phyloP scores from a whole-genome alignment of 495 filamentous ascomycete species.

The Penicillium angulare region DNA sequence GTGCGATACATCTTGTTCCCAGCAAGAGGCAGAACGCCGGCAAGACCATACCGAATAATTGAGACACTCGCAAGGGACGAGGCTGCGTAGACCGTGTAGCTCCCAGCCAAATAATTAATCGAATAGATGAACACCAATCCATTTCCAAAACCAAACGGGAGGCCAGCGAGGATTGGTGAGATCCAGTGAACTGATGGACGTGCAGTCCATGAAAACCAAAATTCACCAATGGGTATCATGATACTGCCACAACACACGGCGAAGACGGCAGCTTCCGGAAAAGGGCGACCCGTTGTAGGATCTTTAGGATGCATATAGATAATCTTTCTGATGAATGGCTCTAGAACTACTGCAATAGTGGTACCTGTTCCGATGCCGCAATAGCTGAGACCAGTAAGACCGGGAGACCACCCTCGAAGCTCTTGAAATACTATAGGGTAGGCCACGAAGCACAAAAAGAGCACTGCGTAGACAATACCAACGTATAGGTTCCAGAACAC shows the following conservation, averaged over 20 bases:
- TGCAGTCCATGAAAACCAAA: conserved; percentile 77
- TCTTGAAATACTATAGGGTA: conserved; percentile 70
- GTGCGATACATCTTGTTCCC: conserved; percentile 63
- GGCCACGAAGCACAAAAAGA: conserved; percentile 76
- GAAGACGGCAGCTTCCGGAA: conserved; percentile 66
- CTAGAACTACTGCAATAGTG: conserved; percentile 57
- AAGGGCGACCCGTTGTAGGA: conserved; percentile 55
- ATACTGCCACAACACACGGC: conserved; percentile 66
- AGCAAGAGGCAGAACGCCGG: conserved; percentile 71
- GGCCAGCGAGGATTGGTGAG: conserved; percentile 65
- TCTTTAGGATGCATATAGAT: conserved; percentile 66
- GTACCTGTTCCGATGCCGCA: conserved; percentile 72
- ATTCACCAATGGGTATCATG: conserved; percentile 62
- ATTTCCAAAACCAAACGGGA: conserved; percentile 73
- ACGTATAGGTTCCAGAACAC: conserved; percentile 69
- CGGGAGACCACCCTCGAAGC: conserved; percentile 64
- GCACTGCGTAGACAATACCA: conserved; percentile 62
- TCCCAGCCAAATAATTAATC: conserved; percentile 65
- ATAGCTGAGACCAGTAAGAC: conserved; percentile 66
- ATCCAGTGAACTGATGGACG: conserved; percentile 67
- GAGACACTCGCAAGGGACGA: conserved; percentile 69
- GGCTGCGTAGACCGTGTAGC: conserved; percentile 71
- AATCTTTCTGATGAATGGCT: conserved; percentile 60
- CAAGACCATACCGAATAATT: conserved; percentile 58
- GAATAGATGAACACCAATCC: conserved; percentile 70